Conservation (phyloP, 1,284 basidiomycete genomes). For the Grifola frondosa region DNA sequence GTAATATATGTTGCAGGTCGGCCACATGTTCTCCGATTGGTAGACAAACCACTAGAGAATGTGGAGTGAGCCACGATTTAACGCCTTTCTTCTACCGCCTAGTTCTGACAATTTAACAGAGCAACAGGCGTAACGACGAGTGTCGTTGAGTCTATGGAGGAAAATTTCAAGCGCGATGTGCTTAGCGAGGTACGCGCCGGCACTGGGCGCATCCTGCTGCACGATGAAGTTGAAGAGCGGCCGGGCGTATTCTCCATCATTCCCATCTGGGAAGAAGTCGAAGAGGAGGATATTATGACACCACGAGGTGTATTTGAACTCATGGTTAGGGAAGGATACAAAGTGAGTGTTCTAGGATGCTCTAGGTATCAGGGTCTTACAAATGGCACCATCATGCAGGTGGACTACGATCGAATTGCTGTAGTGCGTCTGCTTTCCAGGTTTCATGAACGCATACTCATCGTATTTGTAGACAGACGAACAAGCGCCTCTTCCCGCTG, state of each 20-base stretch:
- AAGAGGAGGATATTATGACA: conserved; percentile 89
- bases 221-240: conserved; percentile 94
- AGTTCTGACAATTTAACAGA: conserved; percentile 37
- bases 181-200: conserved; percentile 74
- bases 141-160: conserved; percentile 94
- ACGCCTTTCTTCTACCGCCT: neutral
- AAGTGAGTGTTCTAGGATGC: conserved; percentile 46
- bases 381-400: conserved; percentile 42
- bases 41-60: conserved; percentile 88
- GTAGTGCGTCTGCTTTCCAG: conserved; percentile 57
- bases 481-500: conserved; percentile 89
- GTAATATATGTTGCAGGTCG: conserved; percentile 90
- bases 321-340: conserved; percentile 76
- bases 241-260: conserved; percentile 89
- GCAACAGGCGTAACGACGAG: conserved; percentile 93
- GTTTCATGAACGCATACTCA: conserved; percentile 4
- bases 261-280: conserved; percentile 86
- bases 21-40: conserved; percentile 91
- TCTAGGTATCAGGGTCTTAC: neutral
- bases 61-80: conserved; percentile 68
- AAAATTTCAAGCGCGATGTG: conserved; percentile 87
- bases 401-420: conserved; percentile 86
- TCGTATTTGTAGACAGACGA: conserved; percentile 77
- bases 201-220: conserved; percentile 84
- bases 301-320: conserved; percentile 83